Evolutionary conservation across 805 yeast genomes (phyloP).

Genomic region (Saccharomycopsis sp.): DNA sequence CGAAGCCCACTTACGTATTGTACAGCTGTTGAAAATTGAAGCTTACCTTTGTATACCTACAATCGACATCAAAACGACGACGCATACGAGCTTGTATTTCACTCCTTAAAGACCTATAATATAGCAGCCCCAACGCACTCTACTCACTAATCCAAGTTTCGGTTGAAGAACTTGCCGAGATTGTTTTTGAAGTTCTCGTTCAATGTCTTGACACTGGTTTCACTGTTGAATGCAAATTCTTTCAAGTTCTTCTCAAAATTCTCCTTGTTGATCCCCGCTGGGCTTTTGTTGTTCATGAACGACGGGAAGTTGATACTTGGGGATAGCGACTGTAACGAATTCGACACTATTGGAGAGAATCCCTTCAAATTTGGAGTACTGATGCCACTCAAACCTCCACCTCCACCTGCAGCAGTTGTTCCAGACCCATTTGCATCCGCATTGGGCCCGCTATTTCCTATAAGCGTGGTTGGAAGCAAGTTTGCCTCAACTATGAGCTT

Average conservation of each 20-base stretch:
- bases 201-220: constrained; percentile 53
- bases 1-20: too few relatives aligned
- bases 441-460: neutral
- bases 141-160: constrained; percentile 25
- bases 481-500: constrained; percentile 2
- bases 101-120: too few relatives aligned
- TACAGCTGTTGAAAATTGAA: too few relatives aligned
- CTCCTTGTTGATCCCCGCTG: constrained; percentile 26
- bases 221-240: constrained; percentile 41
- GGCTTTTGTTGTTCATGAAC: constrained; percentile 9
- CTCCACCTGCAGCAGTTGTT: neutral
- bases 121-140: constrained; percentile 4
- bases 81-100: too few relatives aligned
- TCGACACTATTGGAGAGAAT: constrained; percentile 24
- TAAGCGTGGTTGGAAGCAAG: neutral
- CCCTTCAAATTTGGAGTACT: constrained; percentile 1
- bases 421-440: neutral
- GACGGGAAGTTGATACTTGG: constrained; percentile 27
- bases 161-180: constrained; percentile 52
- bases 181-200: constrained; percentile 55
- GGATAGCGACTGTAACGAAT: constrained; percentile 20
- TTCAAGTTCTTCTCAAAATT: constrained; percentile 32
- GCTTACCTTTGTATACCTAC: too few relatives aligned
- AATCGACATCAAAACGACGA: too few relatives aligned
- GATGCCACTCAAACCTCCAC: neutral